Evolutionary conservation across 768 basidiomycete species (phyloP), one percentile per base, ranked within the genome.

Genomic region (Phlegmacium glaucopus): DNA sequence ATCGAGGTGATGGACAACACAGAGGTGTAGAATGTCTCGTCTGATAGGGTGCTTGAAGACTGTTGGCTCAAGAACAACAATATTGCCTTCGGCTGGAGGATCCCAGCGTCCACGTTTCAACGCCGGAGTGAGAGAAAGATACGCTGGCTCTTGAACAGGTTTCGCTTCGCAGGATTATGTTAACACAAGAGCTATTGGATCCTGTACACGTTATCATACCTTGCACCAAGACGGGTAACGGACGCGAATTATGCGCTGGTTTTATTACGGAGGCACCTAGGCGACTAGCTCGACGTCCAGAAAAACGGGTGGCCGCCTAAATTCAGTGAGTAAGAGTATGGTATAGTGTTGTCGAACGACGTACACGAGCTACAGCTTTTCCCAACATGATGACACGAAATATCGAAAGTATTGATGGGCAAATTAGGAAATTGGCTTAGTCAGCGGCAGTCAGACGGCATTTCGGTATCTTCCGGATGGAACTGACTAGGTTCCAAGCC

Each of bases 1-100:
- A 60, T 96, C 91, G 34, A 87, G 82, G 62, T 96, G 79, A 58
- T 95, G 90, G 6, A 87, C 80, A 28, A 94, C 85, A 61, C 94
- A 95, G 38, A 92, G 78, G 64, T 98, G 94, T 3, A 98, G 80
- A 52, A 99, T 89, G 65, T 97, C 94, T 16, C 83, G 81, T 42
- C 95, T 89, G 37, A 94, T 81, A 34, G 94, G 91, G 56, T 91
- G 85, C 50, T 80, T 75, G 69, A 98, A 99, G 26, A 98, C 85
- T n/a, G 79, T 75, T 1, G 87, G 82, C 60, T 90, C 79, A 25
- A 90, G 79, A 52, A 77, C 74, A 30, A 85, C 85, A 9, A 85
- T 70, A 45, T 66, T 71, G 9, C 72, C 67, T 39, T 72, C 67
- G 11, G 70, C 56, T 2, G 65, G 57, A 16, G 70, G 65, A 42